Evolutionary conservation across 495 filamentous ascomycete genomes (phyloP), one percentile per base, ranked within the genome.

Genomic region (Penicillium diatomitis): DNA sequence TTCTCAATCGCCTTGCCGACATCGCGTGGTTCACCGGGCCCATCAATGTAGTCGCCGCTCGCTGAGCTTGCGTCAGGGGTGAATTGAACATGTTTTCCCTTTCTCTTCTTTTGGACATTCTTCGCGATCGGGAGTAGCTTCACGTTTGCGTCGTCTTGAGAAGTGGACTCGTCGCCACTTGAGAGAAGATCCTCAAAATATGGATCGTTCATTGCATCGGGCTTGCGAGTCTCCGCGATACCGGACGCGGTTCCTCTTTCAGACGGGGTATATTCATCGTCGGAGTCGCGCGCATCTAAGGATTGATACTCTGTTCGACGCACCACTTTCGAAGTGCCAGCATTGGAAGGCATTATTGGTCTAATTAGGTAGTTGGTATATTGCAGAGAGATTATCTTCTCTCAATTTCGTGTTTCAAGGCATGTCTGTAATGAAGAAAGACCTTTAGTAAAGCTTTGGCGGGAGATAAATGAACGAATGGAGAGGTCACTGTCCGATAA

Each of bases 1-100:
- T 50, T 38, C 29, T 61, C 51, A 32, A 63, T 61, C 12, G 48
- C 48, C 6, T 54, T 48, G 9, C 52, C 49, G 2, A 58, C 52
- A 32, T 56, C 48, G 31, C 48, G 52, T 3, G 54, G 46, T 40
- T 56, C 49, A 3, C 47, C 47, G 37, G 46, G 47, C 27, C 46
- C 47, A 34, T 53, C 41, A 2, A 41, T 32, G 4, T 32, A 28
- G 33, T 34, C 32, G 7, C 29, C 30, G 33, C 47, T 49, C 33
- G 47, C 40, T 6, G 40, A 37, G 30, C 27, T 41, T 5, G 39
- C 5, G 7, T 42, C 38, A 6, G 44, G 12, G 0, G 46, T 41
- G 5, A 33, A 40, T 11, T 48, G 46, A 4, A 29, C 30, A 9
- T 27, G 44, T 5, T 37, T 35, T 20, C 36, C 10, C 27, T 30